Percentiles rank a stretch among this genome's conserved stretches.
These are phyloP conservation scores for Erucastrum elatum DNA, from an alignment of 345 rosid genomes.

Conservation along the genomic window DNA sequence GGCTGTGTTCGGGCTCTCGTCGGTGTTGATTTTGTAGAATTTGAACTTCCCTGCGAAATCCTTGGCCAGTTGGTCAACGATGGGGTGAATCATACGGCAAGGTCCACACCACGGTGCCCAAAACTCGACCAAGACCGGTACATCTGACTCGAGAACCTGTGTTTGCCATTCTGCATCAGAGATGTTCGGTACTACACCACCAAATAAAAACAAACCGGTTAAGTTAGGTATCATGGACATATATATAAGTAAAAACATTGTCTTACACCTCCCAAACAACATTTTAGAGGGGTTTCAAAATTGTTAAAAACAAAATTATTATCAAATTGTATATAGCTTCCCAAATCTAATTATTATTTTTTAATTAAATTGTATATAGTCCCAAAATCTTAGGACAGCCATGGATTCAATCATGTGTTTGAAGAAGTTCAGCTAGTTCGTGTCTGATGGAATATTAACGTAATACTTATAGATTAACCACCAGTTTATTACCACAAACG, in stretches of 20 bases:
- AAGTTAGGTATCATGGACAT: background rate
- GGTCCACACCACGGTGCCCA: slow-evolving; percentile 96
- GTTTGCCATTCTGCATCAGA: slow-evolving; percentile 65
- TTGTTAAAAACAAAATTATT: background rate
- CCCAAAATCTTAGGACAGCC: background rate
- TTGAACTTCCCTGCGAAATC: slow-evolving; percentile 69
- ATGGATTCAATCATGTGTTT: background rate
- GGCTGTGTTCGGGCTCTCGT: slow-evolving; percentile 59
- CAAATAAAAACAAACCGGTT: background rate
- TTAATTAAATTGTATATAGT: background rate
- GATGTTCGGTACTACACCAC: slow-evolving; percentile 48
- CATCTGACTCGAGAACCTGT: slow-evolving; percentile 54
- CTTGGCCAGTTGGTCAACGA: slow-evolving; percentile 54
- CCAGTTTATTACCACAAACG: background rate
- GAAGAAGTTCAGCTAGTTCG: background rate
- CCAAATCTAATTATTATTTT: background rate
- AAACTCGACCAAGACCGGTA: slow-evolving; percentile 65
- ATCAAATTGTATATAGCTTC: background rate
- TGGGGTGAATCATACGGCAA: slow-evolving; percentile 69
- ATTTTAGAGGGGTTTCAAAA: background rate
- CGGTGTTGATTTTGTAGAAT: slow-evolving; percentile 70
- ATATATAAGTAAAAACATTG: background rate
- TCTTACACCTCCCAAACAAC: background rate
- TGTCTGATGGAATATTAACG: background rate
- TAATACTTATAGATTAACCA: background rate